These are phyloP conservation scores for Benincasa hispida DNA, from an alignment of 306 rosid genomes.

Conservation along the genomic window DNA sequence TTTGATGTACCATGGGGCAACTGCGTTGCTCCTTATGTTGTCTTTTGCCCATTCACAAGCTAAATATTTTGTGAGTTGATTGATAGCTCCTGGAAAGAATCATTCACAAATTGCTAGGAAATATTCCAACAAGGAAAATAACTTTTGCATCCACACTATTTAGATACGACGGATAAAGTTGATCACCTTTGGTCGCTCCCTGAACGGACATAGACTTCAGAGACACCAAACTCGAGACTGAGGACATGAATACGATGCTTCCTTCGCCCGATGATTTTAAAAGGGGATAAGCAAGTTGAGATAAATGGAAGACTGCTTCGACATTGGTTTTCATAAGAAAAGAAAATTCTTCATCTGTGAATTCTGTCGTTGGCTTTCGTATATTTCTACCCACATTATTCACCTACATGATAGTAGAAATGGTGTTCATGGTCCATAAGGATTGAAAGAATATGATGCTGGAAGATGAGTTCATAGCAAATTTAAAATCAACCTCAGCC, in stretches of 20 bases:
- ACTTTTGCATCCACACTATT: background rate
- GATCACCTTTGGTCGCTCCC: slow-evolving; percentile 66
- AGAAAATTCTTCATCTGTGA: slow-evolving; percentile 52
- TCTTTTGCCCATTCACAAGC: slow-evolving; percentile 85
- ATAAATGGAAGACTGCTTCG: slow-evolving; percentile 57
- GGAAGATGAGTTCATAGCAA: background rate
- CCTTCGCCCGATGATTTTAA: slow-evolving; percentile 51
- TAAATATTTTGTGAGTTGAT: slow-evolving; percentile 55
- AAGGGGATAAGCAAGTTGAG: slow-evolving; percentile 63
- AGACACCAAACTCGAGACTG: slow-evolving; percentile 61
- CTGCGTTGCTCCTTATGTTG: slow-evolving; percentile 61
- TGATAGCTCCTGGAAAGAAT: slow-evolving; percentile 49
- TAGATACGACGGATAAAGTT: background rate
- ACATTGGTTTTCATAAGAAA: slow-evolving; percentile 51
- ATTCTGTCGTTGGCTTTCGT: slow-evolving; percentile 48
- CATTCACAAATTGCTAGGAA: background rate
- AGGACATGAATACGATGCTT: slow-evolving; percentile 54
- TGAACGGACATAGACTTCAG: slow-evolving; percentile 69
- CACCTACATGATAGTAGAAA: slow-evolving; percentile 8
- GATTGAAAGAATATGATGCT: background rate
- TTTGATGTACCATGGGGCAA: slow-evolving; percentile 75
- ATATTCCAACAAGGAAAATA: background rate
- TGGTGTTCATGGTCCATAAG: background rate
- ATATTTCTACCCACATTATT: slow-evolving; percentile 69
- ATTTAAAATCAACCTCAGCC: background rate